These are phyloP conservation scores for Hyaloscypha hepaticicola DNA, from an alignment of 495 filamentous ascomycete species.

Conservation along the genomic window DNA sequence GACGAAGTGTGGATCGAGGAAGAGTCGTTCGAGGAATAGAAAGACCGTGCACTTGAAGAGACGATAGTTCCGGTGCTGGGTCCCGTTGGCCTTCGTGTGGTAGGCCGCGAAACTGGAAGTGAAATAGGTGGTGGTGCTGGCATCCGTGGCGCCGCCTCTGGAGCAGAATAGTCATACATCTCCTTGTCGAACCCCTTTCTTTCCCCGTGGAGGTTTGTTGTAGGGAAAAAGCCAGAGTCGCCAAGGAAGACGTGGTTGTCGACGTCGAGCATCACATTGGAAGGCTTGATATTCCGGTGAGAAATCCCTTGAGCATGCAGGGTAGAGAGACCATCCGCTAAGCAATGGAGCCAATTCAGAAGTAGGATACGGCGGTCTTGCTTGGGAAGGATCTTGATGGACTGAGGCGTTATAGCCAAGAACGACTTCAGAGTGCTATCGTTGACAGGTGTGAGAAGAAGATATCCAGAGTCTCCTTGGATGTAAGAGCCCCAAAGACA, in stretches of 20 bases:
- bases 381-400: slow-evolving; percentile 71
- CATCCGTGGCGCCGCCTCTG: slow-evolving; percentile 63
- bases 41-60: background rate
- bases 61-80: slow-evolving; percentile 13
- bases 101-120: slow-evolving; percentile 46
- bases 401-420: slow-evolving; percentile 62
- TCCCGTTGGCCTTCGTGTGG: slow-evolving; percentile 15
- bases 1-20: slow-evolving; percentile 18
- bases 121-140: slow-evolving; percentile 28
- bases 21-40: slow-evolving; percentile 8
- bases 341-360: slow-evolving; percentile 85
- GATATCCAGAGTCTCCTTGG: slow-evolving; percentile 67
- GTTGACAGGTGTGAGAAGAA: slow-evolving; percentile 70
- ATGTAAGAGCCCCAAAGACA: slow-evolving; percentile 80
- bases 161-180: slow-evolving; percentile 82
- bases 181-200: slow-evolving; percentile 63
- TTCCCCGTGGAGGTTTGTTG: slow-evolving; percentile 52
- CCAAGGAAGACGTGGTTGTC: slow-evolving; percentile 71
- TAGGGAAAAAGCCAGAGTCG: slow-evolving; percentile 62
- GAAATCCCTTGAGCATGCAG: slow-evolving; percentile 70
- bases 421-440: slow-evolving; percentile 79
- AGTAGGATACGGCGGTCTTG: slow-evolving; percentile 64
- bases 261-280: slow-evolving; percentile 72
- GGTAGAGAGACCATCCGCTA: slow-evolving; percentile 73
- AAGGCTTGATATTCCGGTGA: slow-evolving; percentile 82